These are phyloP conservation scores for Fraxinus anomala DNA, from an alignment of 257 asterid species.

Conservation along the genomic window DNA sequence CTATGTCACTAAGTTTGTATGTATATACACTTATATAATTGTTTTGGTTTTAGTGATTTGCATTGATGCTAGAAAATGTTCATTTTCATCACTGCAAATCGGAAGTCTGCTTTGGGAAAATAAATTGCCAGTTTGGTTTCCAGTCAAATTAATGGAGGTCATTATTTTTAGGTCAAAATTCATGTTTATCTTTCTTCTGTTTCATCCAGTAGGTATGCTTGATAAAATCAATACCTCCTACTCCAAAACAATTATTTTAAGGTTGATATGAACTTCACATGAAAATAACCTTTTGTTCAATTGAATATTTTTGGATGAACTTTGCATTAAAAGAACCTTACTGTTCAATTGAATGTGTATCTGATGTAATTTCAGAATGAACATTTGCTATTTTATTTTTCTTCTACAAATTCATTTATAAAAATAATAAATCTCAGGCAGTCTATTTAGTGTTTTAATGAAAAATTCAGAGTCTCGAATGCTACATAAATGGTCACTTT, in stretches of 20 bases:
- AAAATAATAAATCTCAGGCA: not conserved
- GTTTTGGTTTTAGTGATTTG: not conserved
- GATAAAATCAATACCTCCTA: not conserved
- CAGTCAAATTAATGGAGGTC: not conserved
- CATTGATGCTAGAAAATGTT: not conserved
- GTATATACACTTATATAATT: not conserved
- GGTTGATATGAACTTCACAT: not conserved
- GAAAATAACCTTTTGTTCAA: not conserved
- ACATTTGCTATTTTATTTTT: not conserved
- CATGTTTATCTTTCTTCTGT: not conserved
- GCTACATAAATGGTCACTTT: constrained; percentile 11
- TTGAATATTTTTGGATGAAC: not conserved
- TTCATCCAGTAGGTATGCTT: not conserved
- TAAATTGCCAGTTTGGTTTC: not conserved
- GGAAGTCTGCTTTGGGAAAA: not conserved
- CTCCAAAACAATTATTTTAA: not conserved
- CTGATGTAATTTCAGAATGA: not conserved
- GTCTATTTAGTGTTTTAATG: not conserved
- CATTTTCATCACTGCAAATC: not conserved
- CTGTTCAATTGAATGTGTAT: not conserved
- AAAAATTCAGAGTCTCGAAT: constrained; percentile 7
- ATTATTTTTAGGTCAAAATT: not conserved
- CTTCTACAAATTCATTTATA: not conserved
- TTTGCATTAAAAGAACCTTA: not conserved
- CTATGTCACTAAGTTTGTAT: not conserved